Conservation (phyloP, 768 basidiomycete genomes). For the Boletus subcaerulescens region DNA sequence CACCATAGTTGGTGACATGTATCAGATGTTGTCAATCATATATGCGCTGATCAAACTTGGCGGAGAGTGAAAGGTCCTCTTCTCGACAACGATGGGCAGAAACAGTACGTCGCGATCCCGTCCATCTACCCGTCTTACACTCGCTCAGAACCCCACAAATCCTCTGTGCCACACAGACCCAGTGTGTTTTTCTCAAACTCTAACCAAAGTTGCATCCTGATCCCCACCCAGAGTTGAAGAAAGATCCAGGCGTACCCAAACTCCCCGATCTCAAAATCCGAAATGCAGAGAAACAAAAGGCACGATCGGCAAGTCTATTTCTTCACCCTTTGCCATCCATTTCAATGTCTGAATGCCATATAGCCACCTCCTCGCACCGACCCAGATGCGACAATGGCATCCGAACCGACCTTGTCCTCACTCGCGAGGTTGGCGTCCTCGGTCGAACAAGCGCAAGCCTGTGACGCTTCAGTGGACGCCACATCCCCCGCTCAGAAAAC, state of each 20-base stretch:
- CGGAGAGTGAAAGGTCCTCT: constrained; percentile 28
- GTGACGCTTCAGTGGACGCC: constrained; percentile 33
- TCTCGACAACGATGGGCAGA: constrained; percentile 26
- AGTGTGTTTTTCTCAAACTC: constrained; percentile 13
- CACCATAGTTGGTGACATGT: too few relatives aligned
- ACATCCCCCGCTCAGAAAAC: constrained; percentile 41
- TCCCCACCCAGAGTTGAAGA: constrained; percentile 62
- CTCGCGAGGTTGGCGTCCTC: constrained; percentile 50
- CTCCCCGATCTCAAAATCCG: constrained; percentile 68
- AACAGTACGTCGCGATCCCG: constrained; percentile 23
- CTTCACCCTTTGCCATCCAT: neutral
- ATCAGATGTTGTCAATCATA: too few relatives aligned
- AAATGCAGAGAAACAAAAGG: constrained; percentile 49
- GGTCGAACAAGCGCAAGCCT: constrained; percentile 7
- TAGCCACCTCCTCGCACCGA: constrained; percentile 36
- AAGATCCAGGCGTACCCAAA: constrained; percentile 86
- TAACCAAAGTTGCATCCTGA: constrained; percentile 5
- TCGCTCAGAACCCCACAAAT: constrained; percentile 24
- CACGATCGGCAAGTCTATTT: constrained; percentile 36
- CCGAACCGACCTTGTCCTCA: constrained; percentile 66
- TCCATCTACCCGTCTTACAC: neutral
- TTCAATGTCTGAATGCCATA: neutral
- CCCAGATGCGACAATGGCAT: constrained; percentile 63
- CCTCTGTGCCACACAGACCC: constrained; percentile 23
- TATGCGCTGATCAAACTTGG: constrained; percentile 18